Evolutionary conservation across 306 rosid genomes (phyloP), one percentile per base, ranked within the genome.

Genomic region (Glycine soja): DNA sequence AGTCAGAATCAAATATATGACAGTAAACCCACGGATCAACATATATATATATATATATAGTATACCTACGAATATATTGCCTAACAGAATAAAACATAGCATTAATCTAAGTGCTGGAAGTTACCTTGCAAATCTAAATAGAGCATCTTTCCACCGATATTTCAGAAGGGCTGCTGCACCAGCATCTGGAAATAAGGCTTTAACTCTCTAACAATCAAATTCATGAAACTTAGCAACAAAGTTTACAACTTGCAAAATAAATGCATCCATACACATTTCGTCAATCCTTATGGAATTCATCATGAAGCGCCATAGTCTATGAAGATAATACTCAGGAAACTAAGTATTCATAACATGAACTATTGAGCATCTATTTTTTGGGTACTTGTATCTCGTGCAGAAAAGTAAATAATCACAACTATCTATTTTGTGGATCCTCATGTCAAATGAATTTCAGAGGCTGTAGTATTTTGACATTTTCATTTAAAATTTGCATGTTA

Each of bases 91-190:
- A 59, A 68, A 74, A 47, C 56, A 57, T 14, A 46, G n/a, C n/a
- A 47, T 63, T 72, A 65, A 74, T 46, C 59, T 12, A 30, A 12
- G 47, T 24, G 77, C 76, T 19, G 81, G 73, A 77, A 74, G 42
- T 87, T 85, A 93, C 99, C 98, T 95, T 79, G 97, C 91, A 80
- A 95, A 89, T 69, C 95, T 88, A 85, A 93, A 95, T 43, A 79
- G 70, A 57, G 97, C 97, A 73, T 95, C 93, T 66, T 91, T 88
- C 99, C 99, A 95, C 75, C 77, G 80, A 76, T 88, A 89, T 81
- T 95, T 87, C 59, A 95, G 94, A 87, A 95, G 99, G 34, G 97
- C 98, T 38, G 97, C 93, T 6, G 98, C 98, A 79, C 99, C 99
- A 75, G 99, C 97, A 89, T 93, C 98, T 52, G 98, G 98, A 90